Base-by-base conservation (phyloP, 2,329 filamentous ascomycete genomes). In the Colletotrichum sp. region DNA sequence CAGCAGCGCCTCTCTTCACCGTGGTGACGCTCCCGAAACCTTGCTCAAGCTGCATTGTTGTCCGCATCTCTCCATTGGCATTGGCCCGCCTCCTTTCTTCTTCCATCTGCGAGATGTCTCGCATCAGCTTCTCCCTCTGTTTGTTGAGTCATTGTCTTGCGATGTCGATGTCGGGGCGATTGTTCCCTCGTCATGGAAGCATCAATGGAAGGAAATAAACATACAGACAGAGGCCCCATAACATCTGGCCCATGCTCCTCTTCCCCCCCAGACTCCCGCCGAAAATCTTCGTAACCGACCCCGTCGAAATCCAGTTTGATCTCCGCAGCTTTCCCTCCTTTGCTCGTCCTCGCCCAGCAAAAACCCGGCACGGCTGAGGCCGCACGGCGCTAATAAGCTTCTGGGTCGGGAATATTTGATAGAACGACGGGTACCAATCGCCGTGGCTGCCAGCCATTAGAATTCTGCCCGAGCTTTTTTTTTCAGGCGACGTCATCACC, bases 331-430 rank as follows among this genome's bases (percentile, higher is more conserved):
- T 71, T 71, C 12, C 36, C 16, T 49, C 16, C n/a, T 28, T 59
- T 59, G 21, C 26, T 18, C 26, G 1, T 57, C 55, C 55, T 59
- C 55, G 55, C 70, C 26, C 59, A 21, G 21, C 34, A 28, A 57
- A 55, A 72, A 66, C 69, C 69, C 63, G 16, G 59, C 63, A 64
- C 69, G 72, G 72, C 52, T 62, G n/a, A 72, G 52, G 55, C 73
- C 69, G 73, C 36, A 55, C 63, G 44, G 10, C 44, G 44, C 71
- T 49, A 49, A 59, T 49, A 49, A 49, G 44, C 44, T 49, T 49
- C 44, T 49, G 44, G 44, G 44, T 49, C 44, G 44, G 44, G 44
- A 49, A 49, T 49, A 49, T 21, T 49, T 8, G 44, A 49, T 49
- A 49, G 44, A 49, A 49, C 44, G 44, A 21, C 10, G n/a, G 44